Evolutionary conservation across 768 basidiomycete species (phyloP).

Genomic region (Lactarius quietus): DNA sequence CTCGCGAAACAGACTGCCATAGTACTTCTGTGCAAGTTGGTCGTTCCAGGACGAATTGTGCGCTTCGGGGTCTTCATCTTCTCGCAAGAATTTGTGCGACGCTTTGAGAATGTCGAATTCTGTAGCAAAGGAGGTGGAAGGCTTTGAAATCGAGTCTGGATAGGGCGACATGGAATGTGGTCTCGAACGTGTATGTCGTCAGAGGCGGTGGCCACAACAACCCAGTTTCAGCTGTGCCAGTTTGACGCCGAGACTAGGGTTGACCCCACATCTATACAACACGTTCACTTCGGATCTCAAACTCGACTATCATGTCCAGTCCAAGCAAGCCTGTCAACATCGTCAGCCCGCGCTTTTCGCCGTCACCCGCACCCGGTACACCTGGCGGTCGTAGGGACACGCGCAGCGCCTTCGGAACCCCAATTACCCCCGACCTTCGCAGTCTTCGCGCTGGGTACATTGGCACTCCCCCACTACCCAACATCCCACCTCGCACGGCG

Average conservation of each 20-base stretch:
- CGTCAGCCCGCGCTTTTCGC: constrained; percentile 19
- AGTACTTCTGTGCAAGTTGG: constrained; percentile 83
- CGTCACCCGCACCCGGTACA: constrained; percentile 9
- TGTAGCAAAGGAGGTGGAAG: constrained; percentile 27
- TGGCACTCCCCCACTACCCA: constrained; percentile 49
- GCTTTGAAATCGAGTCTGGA: background rate
- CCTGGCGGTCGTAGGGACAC: constrained; percentile 23
- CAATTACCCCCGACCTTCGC: constrained; percentile 63
- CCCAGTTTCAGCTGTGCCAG: background rate
- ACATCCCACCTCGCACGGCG: constrained; percentile 50
- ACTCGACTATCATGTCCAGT: constrained; percentile 19
- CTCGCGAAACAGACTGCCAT: constrained; percentile 83
- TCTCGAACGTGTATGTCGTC: constrained; percentile 11
- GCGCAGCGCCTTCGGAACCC: constrained; percentile 31
- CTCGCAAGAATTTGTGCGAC: constrained; percentile 61
- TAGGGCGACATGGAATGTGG: background rate
- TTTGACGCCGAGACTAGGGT: background rate
- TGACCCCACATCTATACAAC: background rate
- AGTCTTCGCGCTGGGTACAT: constrained; percentile 63
- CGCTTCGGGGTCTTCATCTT: constrained; percentile 47
- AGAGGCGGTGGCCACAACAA: background rate
- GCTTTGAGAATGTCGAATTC: constrained; percentile 78
- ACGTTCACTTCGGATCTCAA: background rate
- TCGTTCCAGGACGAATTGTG: constrained; percentile 65
- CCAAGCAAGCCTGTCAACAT: constrained; percentile 30